Evolutionary conservation across 2,329 filamentous ascomycete genomes (phyloP).

Genomic region (Monosporascus sp.): DNA sequence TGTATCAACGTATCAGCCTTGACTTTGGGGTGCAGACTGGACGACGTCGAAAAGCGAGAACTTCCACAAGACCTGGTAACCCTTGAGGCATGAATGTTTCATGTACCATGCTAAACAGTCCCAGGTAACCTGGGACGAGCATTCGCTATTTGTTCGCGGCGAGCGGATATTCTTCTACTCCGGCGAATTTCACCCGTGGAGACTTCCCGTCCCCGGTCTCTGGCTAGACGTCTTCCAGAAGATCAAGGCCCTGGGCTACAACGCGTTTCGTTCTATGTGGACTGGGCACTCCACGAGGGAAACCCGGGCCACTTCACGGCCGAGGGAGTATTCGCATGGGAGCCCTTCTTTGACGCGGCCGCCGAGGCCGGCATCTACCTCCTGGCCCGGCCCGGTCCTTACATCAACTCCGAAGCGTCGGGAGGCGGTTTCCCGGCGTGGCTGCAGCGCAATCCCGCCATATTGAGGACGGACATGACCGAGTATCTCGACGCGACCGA

Average conservation of each 20-base stretch:
- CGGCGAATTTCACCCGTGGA: constrained; percentile 62
- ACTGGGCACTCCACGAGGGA: constrained; percentile 75
- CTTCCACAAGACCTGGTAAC: too few species aligned
- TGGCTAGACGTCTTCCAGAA: constrained; percentile 76
- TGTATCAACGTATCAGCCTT: too few species aligned
- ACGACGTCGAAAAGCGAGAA: too few species aligned
- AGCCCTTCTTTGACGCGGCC: constrained; percentile 74
- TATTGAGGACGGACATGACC: constrained; percentile 55
- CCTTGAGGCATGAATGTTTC: too few species aligned
- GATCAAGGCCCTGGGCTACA: constrained; percentile 75
- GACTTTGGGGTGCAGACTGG: too few species aligned
- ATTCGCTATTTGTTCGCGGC: constrained; percentile 61
- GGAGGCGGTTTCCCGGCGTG: constrained; percentile 76
- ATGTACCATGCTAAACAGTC: too few species aligned
- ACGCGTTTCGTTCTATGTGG: constrained; percentile 72
- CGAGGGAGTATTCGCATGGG: constrained; percentile 66
- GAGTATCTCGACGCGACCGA: constrained; percentile 59
- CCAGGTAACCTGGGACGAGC: constrained; percentile 58
- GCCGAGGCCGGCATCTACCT: constrained; percentile 70
- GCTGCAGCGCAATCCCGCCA: constrained; percentile 63
- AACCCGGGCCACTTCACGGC: constrained; percentile 64
- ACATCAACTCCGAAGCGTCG: constrained; percentile 68
- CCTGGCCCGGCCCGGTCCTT: constrained; percentile 62
- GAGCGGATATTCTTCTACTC: constrained; percentile 61
- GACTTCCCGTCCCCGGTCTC: constrained; percentile 39